phyloP scores from a whole-genome alignment of 176 grass and related monocot species.

The Bothriochloa decipiens region DNA sequence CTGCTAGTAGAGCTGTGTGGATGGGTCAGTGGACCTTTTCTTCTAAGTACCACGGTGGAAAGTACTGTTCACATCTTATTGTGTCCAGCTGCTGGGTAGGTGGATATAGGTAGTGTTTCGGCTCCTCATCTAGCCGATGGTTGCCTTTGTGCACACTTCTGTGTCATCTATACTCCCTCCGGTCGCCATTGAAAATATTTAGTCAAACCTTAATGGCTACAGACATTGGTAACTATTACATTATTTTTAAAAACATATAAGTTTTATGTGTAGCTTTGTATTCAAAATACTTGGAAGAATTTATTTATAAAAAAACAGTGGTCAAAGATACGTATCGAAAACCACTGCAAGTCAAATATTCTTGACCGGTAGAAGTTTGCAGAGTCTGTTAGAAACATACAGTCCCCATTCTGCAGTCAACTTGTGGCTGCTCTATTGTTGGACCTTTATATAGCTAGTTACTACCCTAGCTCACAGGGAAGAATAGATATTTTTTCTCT shows the following conservation, averaged over 20 bases:
- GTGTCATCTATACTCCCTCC: background rate
- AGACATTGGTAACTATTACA: background rate
- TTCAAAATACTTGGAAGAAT: background rate
- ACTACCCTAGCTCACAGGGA: background rate
- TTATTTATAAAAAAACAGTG: background rate
- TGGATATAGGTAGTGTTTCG: background rate
- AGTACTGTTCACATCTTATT: background rate
- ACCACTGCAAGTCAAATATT: background rate
- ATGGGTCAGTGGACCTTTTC: background rate
- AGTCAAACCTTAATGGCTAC: background rate
- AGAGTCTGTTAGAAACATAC: background rate
- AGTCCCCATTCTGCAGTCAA: slow-evolving; percentile 1
- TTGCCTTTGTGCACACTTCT: background rate
- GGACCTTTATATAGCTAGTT: background rate
- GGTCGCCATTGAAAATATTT: background rate
- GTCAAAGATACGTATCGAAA: background rate
- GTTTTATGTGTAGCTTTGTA: background rate
- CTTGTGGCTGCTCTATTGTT: background rate
- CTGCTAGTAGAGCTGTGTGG: background rate
- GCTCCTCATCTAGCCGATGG: background rate
- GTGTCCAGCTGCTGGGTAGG: background rate
- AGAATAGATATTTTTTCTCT: background rate
- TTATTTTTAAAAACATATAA: background rate
- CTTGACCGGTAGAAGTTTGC: background rate
- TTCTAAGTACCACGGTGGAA: background rate